phyloP scores from a whole-genome alignment of 2,329 filamentous ascomycete genomes.

The Claviceps maximensis region DNA sequence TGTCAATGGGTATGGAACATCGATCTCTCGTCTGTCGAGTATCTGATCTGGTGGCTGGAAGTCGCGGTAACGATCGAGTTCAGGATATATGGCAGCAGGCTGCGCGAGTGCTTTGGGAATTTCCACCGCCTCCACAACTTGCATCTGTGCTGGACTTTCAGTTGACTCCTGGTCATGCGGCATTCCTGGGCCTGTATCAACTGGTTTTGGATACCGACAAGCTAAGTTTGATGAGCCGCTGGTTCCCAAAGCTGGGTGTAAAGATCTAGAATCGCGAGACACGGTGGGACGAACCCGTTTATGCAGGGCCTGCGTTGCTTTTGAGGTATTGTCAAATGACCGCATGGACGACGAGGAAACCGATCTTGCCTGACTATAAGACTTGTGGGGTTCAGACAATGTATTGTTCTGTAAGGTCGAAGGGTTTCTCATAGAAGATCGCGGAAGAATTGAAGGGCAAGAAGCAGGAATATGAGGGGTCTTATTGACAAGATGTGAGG shows the following conservation, averaged over 20 bases:
- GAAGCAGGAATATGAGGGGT: slow-evolving; percentile 12
- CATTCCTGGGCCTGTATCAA: slow-evolving; percentile 21
- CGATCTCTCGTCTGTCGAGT: slow-evolving; percentile 23
- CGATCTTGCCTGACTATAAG: slow-evolving; percentile 19
- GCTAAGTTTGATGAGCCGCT: slow-evolving; percentile 24
- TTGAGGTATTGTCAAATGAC: slow-evolving; percentile 26
- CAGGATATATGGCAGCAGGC: slow-evolving; percentile 40
- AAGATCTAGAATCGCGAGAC: slow-evolving; percentile 26
- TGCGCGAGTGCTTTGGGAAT: slow-evolving; percentile 24
- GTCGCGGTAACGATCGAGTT: slow-evolving; percentile 47
- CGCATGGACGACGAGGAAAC: slow-evolving; percentile 21
- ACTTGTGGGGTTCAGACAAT: slow-evolving; percentile 18
- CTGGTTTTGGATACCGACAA: slow-evolving; percentile 22
- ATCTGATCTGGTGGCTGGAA: slow-evolving; percentile 25
- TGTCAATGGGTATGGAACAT: slow-evolving; percentile 42
- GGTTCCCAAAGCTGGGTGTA: slow-evolving; percentile 23
- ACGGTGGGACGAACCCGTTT: background rate
- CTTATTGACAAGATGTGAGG: slow-evolving; percentile 11
- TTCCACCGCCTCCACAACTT: slow-evolving; percentile 28
- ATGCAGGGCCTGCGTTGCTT: background rate
- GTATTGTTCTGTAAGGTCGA: slow-evolving; percentile 28
- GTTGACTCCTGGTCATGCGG: slow-evolving; percentile 29
- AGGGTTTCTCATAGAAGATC: slow-evolving; percentile 10
- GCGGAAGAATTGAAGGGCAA: slow-evolving; percentile 14
- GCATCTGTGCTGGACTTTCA: slow-evolving; percentile 31